Base-by-base conservation (phyloP, 2,329 filamentous ascomycete species). In the Fusarium pseudonygamai region DNA sequence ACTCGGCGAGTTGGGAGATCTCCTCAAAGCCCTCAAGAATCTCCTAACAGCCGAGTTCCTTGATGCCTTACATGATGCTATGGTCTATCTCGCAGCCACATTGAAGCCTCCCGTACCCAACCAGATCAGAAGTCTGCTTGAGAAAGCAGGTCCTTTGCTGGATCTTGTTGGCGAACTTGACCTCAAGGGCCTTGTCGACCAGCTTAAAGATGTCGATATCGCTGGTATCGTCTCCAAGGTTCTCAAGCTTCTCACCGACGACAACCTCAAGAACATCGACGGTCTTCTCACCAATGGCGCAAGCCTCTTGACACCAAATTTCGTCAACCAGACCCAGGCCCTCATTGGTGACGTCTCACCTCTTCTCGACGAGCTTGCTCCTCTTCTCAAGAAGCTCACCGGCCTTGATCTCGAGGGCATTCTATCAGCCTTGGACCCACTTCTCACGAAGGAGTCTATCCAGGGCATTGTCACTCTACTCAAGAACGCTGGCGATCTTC, bases 11-110 rank as follows among this genome's bases (percentile, higher is more conserved):
- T 55, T 80, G 4, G 36, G 69, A n/a, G 73, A 75, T 11, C 72
- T 80, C 15, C 36, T 78, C 42, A 67, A 80, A 46, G 79, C 80
- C 20, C 58, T 83, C 13, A 57, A 75, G 22, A 59, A 75, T 22
- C 75, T 85, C 1, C 68, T 84, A 6, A 83, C 74, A 22, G 71
- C 79, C 3, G 81, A 85, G 50, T 85, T 85, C 60, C 72, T 85
- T 22, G 67, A 83, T 16, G 82, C 79, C 3, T 59, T 85, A 7
- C 82, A 83, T 57, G 83, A 85, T 77, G 80, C 82, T 28, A 81
- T 85, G 73, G 73, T 84, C 34, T 82, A 83, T 67, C 80, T 86
- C 13, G 79, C 80, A 13, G 73, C 76, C 12, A 82, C 82, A 1
- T 75, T 85, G n/a, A 69, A 77, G 43, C 82, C 83, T 4, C 84